Conservation (phyloP, 139 green algal genomes). For the Closterium sp. region DNA sequence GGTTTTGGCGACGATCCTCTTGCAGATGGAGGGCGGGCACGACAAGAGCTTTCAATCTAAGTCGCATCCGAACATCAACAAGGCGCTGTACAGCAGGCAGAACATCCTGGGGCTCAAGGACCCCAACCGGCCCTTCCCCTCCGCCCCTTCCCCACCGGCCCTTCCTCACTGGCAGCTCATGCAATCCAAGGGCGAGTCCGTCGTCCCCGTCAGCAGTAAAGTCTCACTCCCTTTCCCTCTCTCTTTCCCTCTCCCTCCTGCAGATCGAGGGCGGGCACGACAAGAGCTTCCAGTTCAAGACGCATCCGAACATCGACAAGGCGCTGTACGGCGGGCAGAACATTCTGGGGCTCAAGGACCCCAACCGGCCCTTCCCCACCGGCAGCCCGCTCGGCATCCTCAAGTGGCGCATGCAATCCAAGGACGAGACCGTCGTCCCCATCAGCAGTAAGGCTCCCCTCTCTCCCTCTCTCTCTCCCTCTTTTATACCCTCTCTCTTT, state of each 20-base stretch:
- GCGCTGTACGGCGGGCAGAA: conserved; percentile 69
- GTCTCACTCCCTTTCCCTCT: background rate
- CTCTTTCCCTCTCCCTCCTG: background rate
- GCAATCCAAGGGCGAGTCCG: conserved; percentile 67
- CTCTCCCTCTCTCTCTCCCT: background rate
- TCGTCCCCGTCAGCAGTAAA: conserved; percentile 59
- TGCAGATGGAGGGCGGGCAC: conserved; percentile 47
- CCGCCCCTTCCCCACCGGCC: conserved; percentile 73
- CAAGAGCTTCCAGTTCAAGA: conserved; percentile 98
- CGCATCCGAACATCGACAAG: conserved; percentile 99
- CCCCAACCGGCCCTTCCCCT: conserved; percentile 87
- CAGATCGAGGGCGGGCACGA: conserved; percentile 60
- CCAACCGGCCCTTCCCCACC: conserved; percentile 86
- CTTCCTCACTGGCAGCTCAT: conserved; percentile 98
- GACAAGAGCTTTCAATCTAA: conserved; percentile 97
- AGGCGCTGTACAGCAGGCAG: conserved; percentile 74
- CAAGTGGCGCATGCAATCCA: conserved; percentile 91
- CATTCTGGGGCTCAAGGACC: conserved; percentile 89
- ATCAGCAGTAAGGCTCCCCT: conserved; percentile 45
- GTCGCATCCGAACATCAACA: conserved; percentile 99
- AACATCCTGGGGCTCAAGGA: conserved; percentile 89
- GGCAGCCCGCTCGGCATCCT: conserved; percentile 85
- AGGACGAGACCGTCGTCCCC: conserved; percentile 63
- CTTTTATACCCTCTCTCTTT: no score
- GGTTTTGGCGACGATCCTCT: no score